phyloP scores from a whole-genome alignment of 2,329 filamentous ascomycete genomes.

The Coccinonectria pachysandricola region DNA sequence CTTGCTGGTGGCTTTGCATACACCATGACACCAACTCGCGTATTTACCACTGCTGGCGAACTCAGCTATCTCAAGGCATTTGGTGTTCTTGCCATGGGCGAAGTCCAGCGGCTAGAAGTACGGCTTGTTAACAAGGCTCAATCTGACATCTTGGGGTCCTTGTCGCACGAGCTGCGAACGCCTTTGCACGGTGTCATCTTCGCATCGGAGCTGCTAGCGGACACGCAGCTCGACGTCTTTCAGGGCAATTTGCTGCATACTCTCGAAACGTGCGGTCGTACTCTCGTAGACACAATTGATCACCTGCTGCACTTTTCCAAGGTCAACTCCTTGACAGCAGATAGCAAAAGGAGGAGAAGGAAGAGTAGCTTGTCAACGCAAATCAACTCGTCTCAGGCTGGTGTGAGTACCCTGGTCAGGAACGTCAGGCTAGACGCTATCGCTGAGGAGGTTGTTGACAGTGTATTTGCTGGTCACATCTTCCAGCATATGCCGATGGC shows the following conservation, averaged over 20 bases:
- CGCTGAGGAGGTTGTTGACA: constrained; percentile 14
- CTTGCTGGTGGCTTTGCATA: constrained; percentile 40
- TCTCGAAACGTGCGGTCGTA: constrained; percentile 39
- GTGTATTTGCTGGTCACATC: constrained; percentile 12
- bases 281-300: constrained; percentile 42
- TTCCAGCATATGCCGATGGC: constrained; percentile 8
- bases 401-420: constrained; percentile 2
- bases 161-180: constrained; percentile 51
- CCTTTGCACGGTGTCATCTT: constrained; percentile 51
- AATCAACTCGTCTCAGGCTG: constrained; percentile 2
- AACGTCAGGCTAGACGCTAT: constrained; percentile 9
- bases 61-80: constrained; percentile 42
- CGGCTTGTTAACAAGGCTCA: constrained; percentile 36
- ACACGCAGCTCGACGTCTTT: constrained; percentile 35
- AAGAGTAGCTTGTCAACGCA: not conserved
- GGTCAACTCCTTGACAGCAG: constrained; percentile 30
- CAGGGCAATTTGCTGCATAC: constrained; percentile 38
- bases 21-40: constrained; percentile 31
- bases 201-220: constrained; percentile 41
- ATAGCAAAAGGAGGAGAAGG: constrained; percentile 6
- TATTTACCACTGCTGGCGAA: constrained; percentile 36
- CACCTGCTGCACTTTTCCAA: constrained; percentile 45
- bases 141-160: constrained; percentile 47
- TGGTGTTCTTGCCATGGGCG: constrained; percentile 44
- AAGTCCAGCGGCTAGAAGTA: constrained; percentile 36